phyloP scores from a whole-genome alignment of 805 yeast species.

The Zygosaccharomyces kombuchaensis region DNA sequence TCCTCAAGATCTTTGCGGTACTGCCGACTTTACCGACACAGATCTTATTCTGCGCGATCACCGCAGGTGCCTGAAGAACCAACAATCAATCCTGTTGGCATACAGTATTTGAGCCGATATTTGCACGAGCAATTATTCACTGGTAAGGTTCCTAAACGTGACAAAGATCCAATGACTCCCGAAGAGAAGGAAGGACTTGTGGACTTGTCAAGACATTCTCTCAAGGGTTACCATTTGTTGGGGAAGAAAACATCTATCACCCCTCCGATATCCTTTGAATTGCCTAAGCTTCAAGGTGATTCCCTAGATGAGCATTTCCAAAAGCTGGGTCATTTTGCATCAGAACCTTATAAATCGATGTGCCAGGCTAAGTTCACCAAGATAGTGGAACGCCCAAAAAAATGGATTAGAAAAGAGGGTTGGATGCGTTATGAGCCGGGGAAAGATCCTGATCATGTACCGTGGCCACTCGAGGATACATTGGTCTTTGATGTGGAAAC shows the following conservation, averaged over 20 bases:
- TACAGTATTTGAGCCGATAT: constrained; percentile 63
- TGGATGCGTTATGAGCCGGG: constrained; percentile 74
- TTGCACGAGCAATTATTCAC: constrained; percentile 58
- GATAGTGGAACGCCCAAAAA: constrained; percentile 40
- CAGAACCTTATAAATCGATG: constrained; percentile 54
- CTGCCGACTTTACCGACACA: constrained; percentile 11
- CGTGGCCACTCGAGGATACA: constrained; percentile 64
- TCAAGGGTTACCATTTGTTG: constrained; percentile 58
- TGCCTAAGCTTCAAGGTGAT: constrained; percentile 73
- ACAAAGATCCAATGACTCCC: constrained; percentile 20
- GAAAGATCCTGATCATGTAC: constrained; percentile 50
- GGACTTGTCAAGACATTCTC: constrained; percentile 55
- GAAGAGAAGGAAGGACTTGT: constrained; percentile 36
- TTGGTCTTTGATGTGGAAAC: constrained; percentile 89
- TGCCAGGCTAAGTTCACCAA: constrained; percentile 44
- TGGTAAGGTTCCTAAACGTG: constrained; percentile 23
- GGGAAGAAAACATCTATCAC: constrained; percentile 66
- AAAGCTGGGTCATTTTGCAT: constrained; percentile 54
- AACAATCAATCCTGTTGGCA: constrained; percentile 70
- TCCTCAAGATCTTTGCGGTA: neutral
- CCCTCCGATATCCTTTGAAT: constrained; percentile 52
- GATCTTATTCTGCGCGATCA: constrained; percentile 7
- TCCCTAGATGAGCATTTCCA: constrained; percentile 82
- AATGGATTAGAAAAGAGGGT: constrained; percentile 63
- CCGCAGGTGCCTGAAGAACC: constrained; percentile 38